Percentiles rank a stretch among this genome's conserved stretches.
Conservation (phyloP, 2,329 filamentous ascomycete genomes). For the Alternaria arbusti region DNA sequence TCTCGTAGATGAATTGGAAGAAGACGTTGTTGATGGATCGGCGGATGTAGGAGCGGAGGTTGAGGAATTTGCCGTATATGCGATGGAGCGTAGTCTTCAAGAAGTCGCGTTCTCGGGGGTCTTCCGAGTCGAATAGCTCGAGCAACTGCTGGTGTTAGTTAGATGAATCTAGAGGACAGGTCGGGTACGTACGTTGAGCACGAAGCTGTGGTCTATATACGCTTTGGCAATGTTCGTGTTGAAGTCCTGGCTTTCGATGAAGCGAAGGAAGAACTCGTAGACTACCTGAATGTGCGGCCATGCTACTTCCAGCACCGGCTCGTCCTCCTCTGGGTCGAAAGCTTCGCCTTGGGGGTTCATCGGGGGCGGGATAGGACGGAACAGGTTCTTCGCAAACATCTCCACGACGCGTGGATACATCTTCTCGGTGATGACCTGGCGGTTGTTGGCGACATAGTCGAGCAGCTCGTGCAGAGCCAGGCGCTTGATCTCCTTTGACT, state of each 20-base stretch:
- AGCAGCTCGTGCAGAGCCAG: conserved; percentile 93
- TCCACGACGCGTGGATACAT: conserved; percentile 99
- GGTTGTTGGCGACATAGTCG: conserved; percentile 98
- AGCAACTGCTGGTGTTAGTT: conserved; percentile 66
- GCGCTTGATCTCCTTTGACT: conserved; percentile 99
- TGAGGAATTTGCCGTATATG: conserved; percentile 99
- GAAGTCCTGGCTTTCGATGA: conserved; percentile 99
- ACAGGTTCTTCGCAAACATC: conserved; percentile 99
- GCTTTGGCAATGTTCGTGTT: conserved; percentile 99
- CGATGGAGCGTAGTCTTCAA: conserved; percentile 96
- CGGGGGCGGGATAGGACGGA: conserved; percentile 93
- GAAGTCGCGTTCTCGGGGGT: conserved; percentile 94
- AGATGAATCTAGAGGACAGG: not conserved
- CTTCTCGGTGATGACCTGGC: conserved; percentile 96
- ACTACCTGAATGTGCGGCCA: conserved; percentile 99
- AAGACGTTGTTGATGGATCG: conserved; percentile 99
- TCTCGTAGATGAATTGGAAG: conserved; percentile 99
- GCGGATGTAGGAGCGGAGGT: conserved; percentile 94
- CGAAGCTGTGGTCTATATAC: conserved; percentile 98
- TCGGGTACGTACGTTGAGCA: conserved; percentile 68
- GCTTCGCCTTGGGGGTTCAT: conserved; percentile 98
- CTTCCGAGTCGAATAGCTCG: conserved; percentile 98
- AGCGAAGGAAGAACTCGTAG: conserved; percentile 98
- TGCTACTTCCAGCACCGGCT: conserved; percentile 95
- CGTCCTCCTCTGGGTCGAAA: conserved; percentile 97